Conservation (phyloP, 257 asterid species). For the Solanum pinnatisectum region DNA sequence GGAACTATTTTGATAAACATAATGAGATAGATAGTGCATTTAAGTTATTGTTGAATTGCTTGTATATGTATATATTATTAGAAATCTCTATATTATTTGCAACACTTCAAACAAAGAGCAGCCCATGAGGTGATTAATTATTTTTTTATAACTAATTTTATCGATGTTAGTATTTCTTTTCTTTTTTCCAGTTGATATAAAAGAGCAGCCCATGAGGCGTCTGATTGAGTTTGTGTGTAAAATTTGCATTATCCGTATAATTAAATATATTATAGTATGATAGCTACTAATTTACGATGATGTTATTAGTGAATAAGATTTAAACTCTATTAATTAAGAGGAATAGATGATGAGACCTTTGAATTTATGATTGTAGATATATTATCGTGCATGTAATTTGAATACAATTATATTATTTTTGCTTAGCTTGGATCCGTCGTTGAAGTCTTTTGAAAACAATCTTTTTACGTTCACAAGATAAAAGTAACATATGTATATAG, state of each 20-base stretch:
- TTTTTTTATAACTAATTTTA: neutral
- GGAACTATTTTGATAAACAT: neutral
- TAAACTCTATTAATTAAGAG: neutral
- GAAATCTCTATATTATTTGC: neutral
- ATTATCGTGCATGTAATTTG: neutral
- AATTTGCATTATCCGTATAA: neutral
- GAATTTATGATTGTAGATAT: neutral
- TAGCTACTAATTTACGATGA: neutral
- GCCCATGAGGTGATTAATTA: neutral
- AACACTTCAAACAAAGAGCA: neutral
- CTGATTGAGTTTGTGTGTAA: neutral
- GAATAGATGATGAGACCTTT: neutral
- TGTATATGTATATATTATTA: too few species aligned
- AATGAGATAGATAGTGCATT: neutral
- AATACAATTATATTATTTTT: neutral
- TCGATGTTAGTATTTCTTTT: neutral
- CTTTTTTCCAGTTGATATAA: neutral
- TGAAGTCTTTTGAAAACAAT: neutral
- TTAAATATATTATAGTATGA: neutral
- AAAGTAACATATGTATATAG: neutral
- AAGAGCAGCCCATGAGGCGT: neutral
- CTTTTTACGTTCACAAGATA: accelerated
- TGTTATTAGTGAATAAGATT: neutral
- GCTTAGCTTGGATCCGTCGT: accelerated
- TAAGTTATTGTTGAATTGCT: neutral